These are phyloP conservation scores for Metschnikowia hibisci DNA, from an alignment of 805 yeast species.

Conservation along the genomic window DNA sequence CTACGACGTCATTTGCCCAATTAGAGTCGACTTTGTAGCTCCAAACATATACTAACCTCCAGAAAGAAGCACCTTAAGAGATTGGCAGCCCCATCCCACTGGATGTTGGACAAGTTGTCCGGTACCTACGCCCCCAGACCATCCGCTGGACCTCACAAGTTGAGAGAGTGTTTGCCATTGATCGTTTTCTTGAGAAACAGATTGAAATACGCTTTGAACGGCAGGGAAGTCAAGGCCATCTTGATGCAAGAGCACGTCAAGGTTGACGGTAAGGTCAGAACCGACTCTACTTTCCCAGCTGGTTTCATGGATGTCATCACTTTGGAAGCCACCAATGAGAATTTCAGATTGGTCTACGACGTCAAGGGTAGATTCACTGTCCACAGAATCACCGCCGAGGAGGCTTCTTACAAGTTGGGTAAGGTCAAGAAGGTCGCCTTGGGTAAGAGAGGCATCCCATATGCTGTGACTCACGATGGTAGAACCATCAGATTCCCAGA, in stretches of 20 bases:
- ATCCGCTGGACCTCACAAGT: conserved; percentile 99
- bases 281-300: conserved; percentile 98
- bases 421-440: conserved; percentile 97
- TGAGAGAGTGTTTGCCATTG: conserved; percentile 96
- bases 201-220: conserved; percentile 97
- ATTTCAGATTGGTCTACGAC: conserved; percentile 98
- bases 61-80: conserved; percentile 99
- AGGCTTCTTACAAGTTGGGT: conserved; percentile 96
- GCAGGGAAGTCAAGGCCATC: conserved; percentile 98
- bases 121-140: conserved; percentile 99
- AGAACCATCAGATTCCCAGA: conserved; percentile 99
- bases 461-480: conserved; percentile 99
- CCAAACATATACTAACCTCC: conserved; percentile 26
- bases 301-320: conserved; percentile 99
- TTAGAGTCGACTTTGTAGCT: conserved; percentile 5
- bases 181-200: conserved; percentile 97
- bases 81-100: conserved; percentile 99
- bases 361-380: conserved; percentile 99
- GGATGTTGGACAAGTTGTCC: conserved; percentile 99
- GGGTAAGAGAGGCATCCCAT: conserved; percentile 98
- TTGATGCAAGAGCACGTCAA: conserved; percentile 97
- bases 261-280: conserved; percentile 99
- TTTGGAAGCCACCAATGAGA: conserved; percentile 96
- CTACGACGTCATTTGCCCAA: neutral
- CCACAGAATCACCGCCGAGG: conserved; percentile 99